Base-by-base conservation (phyloP, 306 rosid genomes). In the Quercus bicolor region DNA sequence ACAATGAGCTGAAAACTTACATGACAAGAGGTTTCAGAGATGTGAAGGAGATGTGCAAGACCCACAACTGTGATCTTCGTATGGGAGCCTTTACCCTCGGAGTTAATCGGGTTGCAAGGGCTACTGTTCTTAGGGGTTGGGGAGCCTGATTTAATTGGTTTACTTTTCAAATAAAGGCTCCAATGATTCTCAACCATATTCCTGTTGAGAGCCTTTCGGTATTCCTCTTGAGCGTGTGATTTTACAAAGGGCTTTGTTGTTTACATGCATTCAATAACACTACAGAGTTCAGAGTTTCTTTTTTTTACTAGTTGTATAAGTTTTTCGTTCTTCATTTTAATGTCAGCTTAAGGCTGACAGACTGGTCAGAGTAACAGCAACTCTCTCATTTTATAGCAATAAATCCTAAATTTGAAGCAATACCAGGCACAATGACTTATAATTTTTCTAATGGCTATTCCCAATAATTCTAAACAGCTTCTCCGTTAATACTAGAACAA, bases 81-180 rank as follows among this genome's bases (percentile, higher is more conserved):
- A 95, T 95, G 98, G 98, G 98, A 65, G 98, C 97, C 56, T 95
- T 95, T 81, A 92, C 92, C 40, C 87, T 92, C 0, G 98, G 88
- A 24, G 97, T 92, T 66, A 90, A 88, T 71, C 95, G 98, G 45
- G 98, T 95, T 5, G 97, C 98, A 15, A 61, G 98, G 28, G 97
- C 98, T 14, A 90, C 98, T 11, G 82, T 88, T 54, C 96, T 95
- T 33, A 87, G 98, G 77, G 98, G 98, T 2, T 95, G 98, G 98
- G 98, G 77, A 86, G 98, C 98, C 84, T 95, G 82, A 92, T 43
- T 53, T 33, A 54, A 72, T 61, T 5, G 10, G 23, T 11, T 13
- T 12, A 13, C 77, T 48, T 64, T 60, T 52, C 51, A 56, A 59
- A 70, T 52, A 26, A 51, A 73, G 23, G 8, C 29, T 21, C 70